Conservation (phyloP, 108 stramenopile species). For the Nitzschia sp. region DNA sequence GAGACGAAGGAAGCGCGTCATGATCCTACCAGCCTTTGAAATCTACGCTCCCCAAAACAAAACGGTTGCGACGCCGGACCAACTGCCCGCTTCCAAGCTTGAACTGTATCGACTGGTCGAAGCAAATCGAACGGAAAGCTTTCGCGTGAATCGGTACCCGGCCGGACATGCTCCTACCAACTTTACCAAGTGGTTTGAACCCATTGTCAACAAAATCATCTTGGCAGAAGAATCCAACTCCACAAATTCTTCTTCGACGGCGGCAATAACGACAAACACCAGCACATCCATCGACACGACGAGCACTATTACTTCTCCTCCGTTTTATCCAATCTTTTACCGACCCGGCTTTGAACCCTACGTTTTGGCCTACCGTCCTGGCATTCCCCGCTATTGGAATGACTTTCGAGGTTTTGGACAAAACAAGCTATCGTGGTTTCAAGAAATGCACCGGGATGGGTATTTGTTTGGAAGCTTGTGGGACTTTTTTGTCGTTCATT, state of each 20-base stretch:
- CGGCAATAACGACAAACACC: no score
- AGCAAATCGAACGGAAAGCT: not conserved
- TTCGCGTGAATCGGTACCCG: not conserved
- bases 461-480: slow-evolving; percentile 20
- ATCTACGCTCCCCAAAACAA: not conserved
- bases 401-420: slow-evolving; percentile 19
- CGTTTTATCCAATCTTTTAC: slow-evolving; percentile 18
- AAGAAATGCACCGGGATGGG: slow-evolving; percentile 24
- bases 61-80: not conserved
- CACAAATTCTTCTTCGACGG: no score
- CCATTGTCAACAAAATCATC: not conserved
- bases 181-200: not conserved
- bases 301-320: no score
- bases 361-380: slow-evolving; percentile 29
- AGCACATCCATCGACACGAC: no score
- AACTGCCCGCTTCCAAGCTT: not conserved
- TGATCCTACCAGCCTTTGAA: slow-evolving; percentile 28
- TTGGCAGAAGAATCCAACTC: not conserved
- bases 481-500: slow-evolving; percentile 28
- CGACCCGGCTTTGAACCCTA: slow-evolving; percentile 31
- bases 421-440: slow-evolving; percentile 34
- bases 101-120: not conserved
- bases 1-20: not conserved
- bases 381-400: slow-evolving; percentile 28
- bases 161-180: slow-evolving; percentile 1